Conservation (phyloP, 768 basidiomycete species). For the Mycena chlorophos region DNA sequence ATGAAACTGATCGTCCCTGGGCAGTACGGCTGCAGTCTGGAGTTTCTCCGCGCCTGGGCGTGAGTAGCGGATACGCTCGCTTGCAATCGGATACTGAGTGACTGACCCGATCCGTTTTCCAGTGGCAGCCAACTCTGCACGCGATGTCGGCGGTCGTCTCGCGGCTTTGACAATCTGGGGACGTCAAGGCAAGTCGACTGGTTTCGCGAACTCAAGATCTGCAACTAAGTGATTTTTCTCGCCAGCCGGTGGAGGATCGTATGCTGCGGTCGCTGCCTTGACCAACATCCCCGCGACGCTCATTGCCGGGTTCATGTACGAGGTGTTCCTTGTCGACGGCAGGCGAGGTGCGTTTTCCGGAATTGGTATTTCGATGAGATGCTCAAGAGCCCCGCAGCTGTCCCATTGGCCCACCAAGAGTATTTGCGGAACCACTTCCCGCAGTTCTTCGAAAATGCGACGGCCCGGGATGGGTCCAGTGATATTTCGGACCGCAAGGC, state of each 20-base stretch:
- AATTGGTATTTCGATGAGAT: too few relatives aligned
- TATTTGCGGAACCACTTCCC: too few relatives aligned
- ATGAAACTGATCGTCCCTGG: too few relatives aligned
- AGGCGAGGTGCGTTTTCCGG: too few relatives aligned
- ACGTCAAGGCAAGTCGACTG: constrained; percentile 5
- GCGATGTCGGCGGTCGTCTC: constrained; percentile 49
- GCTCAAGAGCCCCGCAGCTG: too few relatives aligned
- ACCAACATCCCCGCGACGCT: constrained; percentile 49
- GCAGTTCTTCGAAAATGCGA: too few relatives aligned
- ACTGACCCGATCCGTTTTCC: constrained; percentile 29
- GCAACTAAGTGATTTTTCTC: background rate
- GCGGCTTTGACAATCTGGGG: constrained; percentile 47
- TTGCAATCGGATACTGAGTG: constrained; percentile 23
- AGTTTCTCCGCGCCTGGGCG: constrained; percentile 40
- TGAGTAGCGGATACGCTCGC: constrained; percentile 16
- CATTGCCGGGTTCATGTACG: constrained; percentile 40
- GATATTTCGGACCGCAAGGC: background rate
- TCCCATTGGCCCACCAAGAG: too few relatives aligned
- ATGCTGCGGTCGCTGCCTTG: constrained; percentile 47
- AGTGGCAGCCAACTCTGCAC: constrained; percentile 49
- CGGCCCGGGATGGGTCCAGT: background rate
- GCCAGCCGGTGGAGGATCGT: constrained; percentile 42
- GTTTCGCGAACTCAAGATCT: background rate
- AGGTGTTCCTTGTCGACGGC: too few relatives aligned
- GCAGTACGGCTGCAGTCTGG: constrained; percentile 43